phyloP scores from a whole-genome alignment of 768 basidiomycete species.

The Tricholoma sp. region DNA sequence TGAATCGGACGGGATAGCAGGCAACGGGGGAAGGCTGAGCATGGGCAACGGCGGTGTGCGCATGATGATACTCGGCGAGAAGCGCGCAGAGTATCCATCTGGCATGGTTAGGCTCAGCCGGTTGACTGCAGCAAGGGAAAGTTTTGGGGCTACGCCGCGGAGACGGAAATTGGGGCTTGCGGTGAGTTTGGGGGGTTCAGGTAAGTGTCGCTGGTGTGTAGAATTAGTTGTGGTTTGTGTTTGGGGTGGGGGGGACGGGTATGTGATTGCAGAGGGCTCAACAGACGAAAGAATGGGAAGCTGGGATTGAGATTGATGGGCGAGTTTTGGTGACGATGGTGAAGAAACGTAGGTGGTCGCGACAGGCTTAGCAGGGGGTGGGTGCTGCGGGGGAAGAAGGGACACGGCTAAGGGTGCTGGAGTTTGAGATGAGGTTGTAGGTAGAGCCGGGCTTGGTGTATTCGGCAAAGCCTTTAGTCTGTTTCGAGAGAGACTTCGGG shows the following conservation, averaged over 20 bases:
- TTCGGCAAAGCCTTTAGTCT: not conserved
- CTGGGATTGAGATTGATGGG: not conserved
- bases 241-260: not conserved
- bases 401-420: not conserved
- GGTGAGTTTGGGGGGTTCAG: not conserved
- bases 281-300: not conserved
- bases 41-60: conserved; percentile 33
- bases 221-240: not conserved
- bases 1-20: conserved; percentile 17
- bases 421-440: not conserved
- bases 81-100: conserved; percentile 16
- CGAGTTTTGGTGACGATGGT: not conserved
- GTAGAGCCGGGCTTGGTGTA: not conserved
- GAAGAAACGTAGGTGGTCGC: not conserved
- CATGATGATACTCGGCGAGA: conserved; percentile 26
- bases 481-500: not conserved
- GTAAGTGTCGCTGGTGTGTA: not conserved
- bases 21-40: conserved; percentile 45
- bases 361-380: not conserved
- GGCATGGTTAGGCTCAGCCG: conserved; percentile 21
- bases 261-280: not conserved
- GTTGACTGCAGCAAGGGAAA: conserved; percentile 18
- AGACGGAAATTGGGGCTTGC: conserved; percentile 5
- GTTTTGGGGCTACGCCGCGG: conserved; percentile 11
- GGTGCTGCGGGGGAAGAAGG: not conserved